These are phyloP conservation scores for Phoma sp. DNA, from an alignment of 2,329 filamentous ascomycete species.

Conservation along the genomic window DNA sequence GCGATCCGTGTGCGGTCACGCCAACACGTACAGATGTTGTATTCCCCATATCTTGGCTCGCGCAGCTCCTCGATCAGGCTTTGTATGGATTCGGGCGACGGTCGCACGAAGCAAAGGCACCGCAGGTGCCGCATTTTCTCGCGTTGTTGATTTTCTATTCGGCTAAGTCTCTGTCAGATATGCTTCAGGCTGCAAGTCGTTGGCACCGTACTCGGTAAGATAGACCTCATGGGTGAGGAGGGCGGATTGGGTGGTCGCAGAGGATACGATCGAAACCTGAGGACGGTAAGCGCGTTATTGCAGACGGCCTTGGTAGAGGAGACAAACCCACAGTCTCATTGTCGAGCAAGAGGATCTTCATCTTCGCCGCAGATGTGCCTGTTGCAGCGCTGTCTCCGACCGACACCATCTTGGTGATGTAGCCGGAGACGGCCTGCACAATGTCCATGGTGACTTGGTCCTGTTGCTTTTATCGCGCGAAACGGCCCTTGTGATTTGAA, in stretches of 20 bases:
- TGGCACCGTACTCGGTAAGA: constrained; percentile 73
- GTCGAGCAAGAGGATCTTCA: constrained; percentile 97
- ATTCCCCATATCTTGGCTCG: constrained; percentile 97
- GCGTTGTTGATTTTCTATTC: constrained; percentile 83
- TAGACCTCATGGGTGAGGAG: constrained; percentile 97
- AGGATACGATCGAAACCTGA: constrained; percentile 86
- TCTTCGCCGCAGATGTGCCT: constrained; percentile 78
- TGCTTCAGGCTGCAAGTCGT: constrained; percentile 4
- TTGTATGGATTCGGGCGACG: constrained; percentile 91
- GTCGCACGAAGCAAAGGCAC: constrained; percentile 90
- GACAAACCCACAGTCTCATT: constrained; percentile 77
- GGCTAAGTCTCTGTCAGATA: constrained; percentile 52
- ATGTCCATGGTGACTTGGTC: constrained; percentile 74
- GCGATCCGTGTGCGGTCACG: constrained; percentile 2
- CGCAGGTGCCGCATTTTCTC: constrained; percentile 98
- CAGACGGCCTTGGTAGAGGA: constrained; percentile 34
- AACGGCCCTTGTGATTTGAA: too few relatives aligned
- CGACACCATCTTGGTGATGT: constrained; percentile 95
- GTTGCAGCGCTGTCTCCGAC: constrained; percentile 74
- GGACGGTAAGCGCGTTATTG: constrained; percentile 21
- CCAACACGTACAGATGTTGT: constrained; percentile 71
- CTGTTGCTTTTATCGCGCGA: not conserved
- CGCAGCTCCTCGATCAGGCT: constrained; percentile 92
- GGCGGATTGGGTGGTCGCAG: constrained; percentile 92
- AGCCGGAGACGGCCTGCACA: constrained; percentile 88